Conservation (phyloP, 139 green algal genomes). For the Chlorella sorokiniana region DNA sequence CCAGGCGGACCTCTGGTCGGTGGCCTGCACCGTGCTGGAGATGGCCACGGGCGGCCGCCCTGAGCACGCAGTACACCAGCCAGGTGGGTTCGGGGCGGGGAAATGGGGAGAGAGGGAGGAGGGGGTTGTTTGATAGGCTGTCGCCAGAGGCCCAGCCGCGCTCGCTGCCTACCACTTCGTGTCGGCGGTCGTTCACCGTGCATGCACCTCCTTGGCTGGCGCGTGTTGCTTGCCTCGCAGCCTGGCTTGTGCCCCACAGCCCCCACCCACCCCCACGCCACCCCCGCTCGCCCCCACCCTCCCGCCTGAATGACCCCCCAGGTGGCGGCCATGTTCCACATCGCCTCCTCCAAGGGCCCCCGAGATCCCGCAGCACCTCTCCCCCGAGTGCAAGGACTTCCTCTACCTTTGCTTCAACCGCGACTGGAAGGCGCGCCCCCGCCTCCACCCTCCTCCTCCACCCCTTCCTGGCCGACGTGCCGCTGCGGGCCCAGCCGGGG, state of each 20-base stretch:
- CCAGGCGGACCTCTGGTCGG: conserved; percentile 94
- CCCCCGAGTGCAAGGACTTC: conserved; percentile 86
- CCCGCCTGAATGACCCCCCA: conserved; percentile 19
- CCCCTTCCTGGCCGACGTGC: conserved; percentile 67
- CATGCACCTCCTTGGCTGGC: no score
- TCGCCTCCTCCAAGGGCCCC: conserved; percentile 83
- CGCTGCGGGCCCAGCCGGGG: neutral
- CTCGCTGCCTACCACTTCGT: no score
- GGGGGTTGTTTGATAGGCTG: neutral
- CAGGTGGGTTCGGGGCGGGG: conserved; percentile 27
- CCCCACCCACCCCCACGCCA: neutral
- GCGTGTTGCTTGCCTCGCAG: no score
- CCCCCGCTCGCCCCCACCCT: neutral
- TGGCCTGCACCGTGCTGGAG: conserved; percentile 96
- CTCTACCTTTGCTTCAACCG: conserved; percentile 93
- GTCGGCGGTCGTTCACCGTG: no score
- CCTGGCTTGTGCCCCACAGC: neutral
- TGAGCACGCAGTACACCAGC: conserved; percentile 65
- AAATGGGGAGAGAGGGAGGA: neutral
- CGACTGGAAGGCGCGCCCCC: conserved; percentile 67
- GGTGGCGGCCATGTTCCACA: conserved; percentile 90
- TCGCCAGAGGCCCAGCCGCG: no score
- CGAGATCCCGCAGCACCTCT: conserved; percentile 78
- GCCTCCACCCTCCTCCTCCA: conserved; percentile 77
- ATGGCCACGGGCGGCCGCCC: conserved; percentile 92